Conservation (phyloP, 148 eudicot species). For the Amaranthus cruentus region DNA sequence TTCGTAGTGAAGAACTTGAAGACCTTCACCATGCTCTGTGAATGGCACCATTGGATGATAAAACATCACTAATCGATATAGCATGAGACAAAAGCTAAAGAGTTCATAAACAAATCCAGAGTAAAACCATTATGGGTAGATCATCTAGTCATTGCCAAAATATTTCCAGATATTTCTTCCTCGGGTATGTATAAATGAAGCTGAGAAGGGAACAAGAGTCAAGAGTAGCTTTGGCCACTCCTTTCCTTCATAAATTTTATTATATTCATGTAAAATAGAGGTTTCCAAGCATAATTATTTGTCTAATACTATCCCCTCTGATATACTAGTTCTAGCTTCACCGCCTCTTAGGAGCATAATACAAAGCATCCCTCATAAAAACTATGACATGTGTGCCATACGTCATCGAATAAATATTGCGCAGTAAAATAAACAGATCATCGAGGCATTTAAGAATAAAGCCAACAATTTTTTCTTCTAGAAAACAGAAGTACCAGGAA, state of each 20-base stretch:
- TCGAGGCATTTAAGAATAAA: background rate
- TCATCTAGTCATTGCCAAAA: background rate
- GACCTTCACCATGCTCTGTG: constrained; percentile 93
- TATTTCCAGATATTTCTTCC: background rate
- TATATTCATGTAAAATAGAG: too few relatives aligned
- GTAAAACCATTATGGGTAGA: background rate
- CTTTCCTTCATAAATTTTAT: too few relatives aligned
- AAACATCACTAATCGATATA: background rate
- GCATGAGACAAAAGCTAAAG: background rate
- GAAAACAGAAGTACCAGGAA: background rate
- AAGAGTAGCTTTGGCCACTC: too few relatives aligned
- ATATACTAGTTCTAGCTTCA: too few relatives aligned
- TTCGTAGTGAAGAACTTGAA: constrained; percentile 91
- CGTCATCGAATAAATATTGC: too few relatives aligned
- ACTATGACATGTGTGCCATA: background rate
- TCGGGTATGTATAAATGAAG: too few relatives aligned
- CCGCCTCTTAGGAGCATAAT: too few relatives aligned
- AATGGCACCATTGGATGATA: constrained; percentile 4
- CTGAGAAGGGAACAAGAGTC: too few relatives aligned
- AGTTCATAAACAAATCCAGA: background rate
- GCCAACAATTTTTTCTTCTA: background rate
- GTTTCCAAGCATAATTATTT: too few relatives aligned
- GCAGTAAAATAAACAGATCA: too few relatives aligned
- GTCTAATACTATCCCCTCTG: too few relatives aligned
- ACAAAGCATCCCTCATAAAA: background rate